Evolutionary conservation across 2,329 filamentous ascomycete genomes (phyloP), one percentile per base, ranked within the genome.

Genomic region (Colletotrichum falcatum): DNA sequence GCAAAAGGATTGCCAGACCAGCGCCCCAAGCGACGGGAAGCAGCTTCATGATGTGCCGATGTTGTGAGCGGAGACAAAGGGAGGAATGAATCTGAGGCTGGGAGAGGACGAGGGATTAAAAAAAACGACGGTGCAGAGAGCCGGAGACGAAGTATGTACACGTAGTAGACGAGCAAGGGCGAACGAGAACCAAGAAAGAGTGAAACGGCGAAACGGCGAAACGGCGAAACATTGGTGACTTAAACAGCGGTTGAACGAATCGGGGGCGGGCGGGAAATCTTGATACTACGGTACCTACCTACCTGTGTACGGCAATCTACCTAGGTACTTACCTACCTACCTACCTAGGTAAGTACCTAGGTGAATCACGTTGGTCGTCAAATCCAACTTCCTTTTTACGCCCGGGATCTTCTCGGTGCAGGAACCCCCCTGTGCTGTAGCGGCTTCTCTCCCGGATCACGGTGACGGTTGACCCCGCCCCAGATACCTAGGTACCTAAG

Each of bases 361-460:
- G n/a, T n/a, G n/a, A n/a, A n/a, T n/a, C n/a, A n/a, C n/a, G n/a
- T n/a, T n/a, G n/a, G n/a, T n/a, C n/a, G n/a, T n/a, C n/a, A 37
- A 51, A 16, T 20, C 9, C 44, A 48, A 23, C 46, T 64, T 46
- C 26, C 42, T 56, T n/a, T 61, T 30, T 39, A 18, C 33, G 46
- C 61, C 37, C 4, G 44, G 56, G 53, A 63, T 67, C 63, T 28
- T 33, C 51, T 62, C 11, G 51, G 51, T 66, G 51, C 58, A 70
- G 67, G 35, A 67, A 67, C 67, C 64, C 67, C 64, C 64, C 67
- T 62, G 58, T 67, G 64, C 64, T 61, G 64, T 67, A 58, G 67
- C 67, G 5, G n/a, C n/a, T n/a, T n/a, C n/a, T n/a, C n/a, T n/a
- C n/a, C n/a, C n/a, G n/a, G n/a, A n/a, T n/a, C n/a, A n/a, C n/a